Base-by-base conservation (phyloP, 2,329 filamentous ascomycete species). In the Curvularia lunata region DNA sequence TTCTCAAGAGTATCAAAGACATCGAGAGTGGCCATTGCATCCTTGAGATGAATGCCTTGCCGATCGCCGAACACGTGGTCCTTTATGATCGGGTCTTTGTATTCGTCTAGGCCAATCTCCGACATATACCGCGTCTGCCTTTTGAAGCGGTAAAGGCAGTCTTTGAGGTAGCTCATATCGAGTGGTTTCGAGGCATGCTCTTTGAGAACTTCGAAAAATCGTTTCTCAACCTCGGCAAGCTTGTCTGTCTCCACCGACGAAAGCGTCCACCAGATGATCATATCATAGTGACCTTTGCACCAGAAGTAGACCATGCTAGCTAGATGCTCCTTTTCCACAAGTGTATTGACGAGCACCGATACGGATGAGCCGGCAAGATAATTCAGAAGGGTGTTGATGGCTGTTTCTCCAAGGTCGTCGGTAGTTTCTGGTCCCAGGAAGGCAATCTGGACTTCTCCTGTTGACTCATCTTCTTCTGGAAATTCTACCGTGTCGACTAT, bases 301-400 rank as follows among this genome's bases (percentile, higher is more conserved):
- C 86, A 89, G 75, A 90, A 92, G 48, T 88, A 88, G 10, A 98
- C 88, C 6, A 89, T 91, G 77, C 92, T 97, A 3, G 92, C 91
- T 45, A 98, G 85, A 66, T 96, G 91, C 76, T 98, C 94, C 68
- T 89, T 92, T 73, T 99, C 95, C 2, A 99, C 95, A 59, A 99
- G 84, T 18, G 88, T 85, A 66, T 98, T 98, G 72, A 98, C 94
- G 5, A 99, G 81, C 1, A 99, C 83, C 0, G 94, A 94, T 2
- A 96, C 92, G 0, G 96, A 96, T 0, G 95, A 98, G 5, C 93
- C 95, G 62, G 91, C 92, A 18, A 99, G 86, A 71, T 98, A 99
- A 1, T 89, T 88, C 38, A 97, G 83, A 2, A 96, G 79, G 49
- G 96, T 86, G 62, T 91, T 90, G 3, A 97, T 79, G 1, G 93